Evolutionary conservation across 306 rosid genomes (phyloP).

Genomic region (Carpinus fangiana): DNA sequence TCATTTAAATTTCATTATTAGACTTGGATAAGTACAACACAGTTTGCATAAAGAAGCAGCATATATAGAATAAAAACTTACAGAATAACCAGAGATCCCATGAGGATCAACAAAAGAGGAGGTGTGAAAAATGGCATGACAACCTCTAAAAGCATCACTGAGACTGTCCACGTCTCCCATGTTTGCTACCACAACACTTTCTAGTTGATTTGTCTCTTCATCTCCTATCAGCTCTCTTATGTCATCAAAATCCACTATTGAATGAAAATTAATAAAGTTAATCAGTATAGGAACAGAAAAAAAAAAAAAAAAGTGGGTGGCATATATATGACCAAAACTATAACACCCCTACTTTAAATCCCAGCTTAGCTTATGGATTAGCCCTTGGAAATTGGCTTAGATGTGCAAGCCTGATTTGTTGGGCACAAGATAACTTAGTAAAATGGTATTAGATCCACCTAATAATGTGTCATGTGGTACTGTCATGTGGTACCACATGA

Average conservation of each 20-base stretch:
- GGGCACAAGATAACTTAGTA: no score
- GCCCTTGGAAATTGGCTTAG: no score
- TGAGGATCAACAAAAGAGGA: neutral
- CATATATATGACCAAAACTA: no score
- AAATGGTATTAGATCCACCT: no score
- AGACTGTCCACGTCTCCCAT: neutral
- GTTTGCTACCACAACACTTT: neutral
- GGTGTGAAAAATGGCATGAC: slow-evolving; percentile 3
- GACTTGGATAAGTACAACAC: neutral
- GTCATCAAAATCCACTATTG: slow-evolving; percentile 1
- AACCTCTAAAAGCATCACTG: slow-evolving; percentile 8
- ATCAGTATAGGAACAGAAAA: neutral
- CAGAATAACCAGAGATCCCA: slow-evolving; percentile 11
- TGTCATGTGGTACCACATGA: no score
- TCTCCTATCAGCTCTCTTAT: neutral
- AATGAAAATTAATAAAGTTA: neutral
- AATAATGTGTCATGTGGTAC: no score
- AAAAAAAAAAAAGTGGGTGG: no score
- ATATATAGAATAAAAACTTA: neutral
- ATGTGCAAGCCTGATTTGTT: no score
- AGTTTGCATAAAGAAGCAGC: neutral
- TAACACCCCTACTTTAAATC: no score
- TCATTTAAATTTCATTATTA: neutral
- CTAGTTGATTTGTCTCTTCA: neutral
- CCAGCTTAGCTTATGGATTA: no score